Percentiles rank a stretch among this genome's conserved stretches.
Evolutionary conservation across 2,329 filamentous ascomycete species (phyloP).

Genomic region (Alternaria conjuncta): DNA sequence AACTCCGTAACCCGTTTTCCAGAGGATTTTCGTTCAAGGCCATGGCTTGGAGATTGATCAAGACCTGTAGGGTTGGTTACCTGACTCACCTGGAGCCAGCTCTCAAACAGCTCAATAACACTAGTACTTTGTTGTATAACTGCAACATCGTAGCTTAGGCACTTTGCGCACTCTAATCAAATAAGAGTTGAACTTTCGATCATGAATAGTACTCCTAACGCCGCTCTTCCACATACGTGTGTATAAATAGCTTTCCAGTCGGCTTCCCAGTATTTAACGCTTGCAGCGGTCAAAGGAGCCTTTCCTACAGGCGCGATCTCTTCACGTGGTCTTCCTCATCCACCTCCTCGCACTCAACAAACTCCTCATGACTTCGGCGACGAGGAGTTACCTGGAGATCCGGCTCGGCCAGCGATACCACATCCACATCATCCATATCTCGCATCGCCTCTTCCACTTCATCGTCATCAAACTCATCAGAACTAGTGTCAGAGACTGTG

Average conservation of each 20-base stretch:
- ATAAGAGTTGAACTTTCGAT: not conserved
- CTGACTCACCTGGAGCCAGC: conserved; percentile 48
- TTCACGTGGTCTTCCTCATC: not conserved
- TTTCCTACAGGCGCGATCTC: not conserved
- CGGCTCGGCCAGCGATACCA: not conserved
- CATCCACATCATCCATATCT: not conserved
- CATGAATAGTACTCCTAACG: not conserved
- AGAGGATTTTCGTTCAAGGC: conserved; percentile 59
- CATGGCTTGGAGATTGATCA: conserved; percentile 63
- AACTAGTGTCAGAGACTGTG: not conserved
- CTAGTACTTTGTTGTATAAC: conserved; percentile 45
- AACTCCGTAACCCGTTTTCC: conserved; percentile 58
- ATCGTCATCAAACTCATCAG: not conserved
- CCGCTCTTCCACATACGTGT: fast-evolving
- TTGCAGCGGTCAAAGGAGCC: not conserved
- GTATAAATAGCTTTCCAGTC: not conserved
- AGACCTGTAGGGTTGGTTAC: conserved; percentile 56
- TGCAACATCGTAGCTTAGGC: not conserved
- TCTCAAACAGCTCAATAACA: too few relatives aligned
- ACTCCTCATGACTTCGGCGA: not conserved
- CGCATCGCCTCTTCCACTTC: not conserved
- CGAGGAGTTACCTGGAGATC: not conserved
- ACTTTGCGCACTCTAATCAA: not conserved
- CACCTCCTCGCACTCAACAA: not conserved
- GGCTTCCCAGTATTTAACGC: not conserved